Evolutionary conservation across 441 rosid species (phyloP).

Genomic region (Daphne laureola): DNA sequence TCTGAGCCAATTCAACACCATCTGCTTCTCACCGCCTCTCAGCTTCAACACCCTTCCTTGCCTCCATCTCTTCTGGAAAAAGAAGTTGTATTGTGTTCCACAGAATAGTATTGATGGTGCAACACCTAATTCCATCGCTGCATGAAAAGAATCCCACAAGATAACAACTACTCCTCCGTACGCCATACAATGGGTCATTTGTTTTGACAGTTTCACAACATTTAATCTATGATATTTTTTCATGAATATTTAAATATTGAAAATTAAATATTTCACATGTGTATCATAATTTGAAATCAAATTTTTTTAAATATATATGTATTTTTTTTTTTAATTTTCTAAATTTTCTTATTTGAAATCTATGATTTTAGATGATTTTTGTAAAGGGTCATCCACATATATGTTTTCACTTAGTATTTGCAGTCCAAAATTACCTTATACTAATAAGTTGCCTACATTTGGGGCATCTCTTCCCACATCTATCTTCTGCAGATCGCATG

Average conservation of each 20-base stretch:
- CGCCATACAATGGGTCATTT: no score
- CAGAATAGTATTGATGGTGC: constrained; percentile 83
- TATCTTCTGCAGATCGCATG: constrained; percentile 71
- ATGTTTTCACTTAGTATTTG: background rate
- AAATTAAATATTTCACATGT: no score
- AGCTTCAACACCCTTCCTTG: constrained; percentile 48
- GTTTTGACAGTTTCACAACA: no score
- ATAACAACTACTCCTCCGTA: no score
- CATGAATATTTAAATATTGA: no score
- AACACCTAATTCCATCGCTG: constrained; percentile 69
- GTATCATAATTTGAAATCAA: no score
- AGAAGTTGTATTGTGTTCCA: constrained; percentile 98
- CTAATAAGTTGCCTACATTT: constrained; percentile 87
- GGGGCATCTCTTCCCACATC: constrained; percentile 93
- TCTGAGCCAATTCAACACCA: constrained; percentile 24
- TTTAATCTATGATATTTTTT: no score
- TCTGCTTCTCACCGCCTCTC: constrained; percentile 23
- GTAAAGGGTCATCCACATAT: no score
- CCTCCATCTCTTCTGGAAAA: constrained; percentile 81
- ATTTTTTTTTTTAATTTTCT: no score
- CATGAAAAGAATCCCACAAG: constrained; percentile 6
- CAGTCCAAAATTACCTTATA: constrained; percentile 44
- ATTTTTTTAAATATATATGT: no score
- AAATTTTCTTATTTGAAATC: no score
- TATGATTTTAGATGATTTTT: no score